Percentiles rank a stretch among this genome's conserved stretches.
Conservation (phyloP, 2,329 filamentous ascomycete genomes). For the Hansfordia pulvinata region DNA sequence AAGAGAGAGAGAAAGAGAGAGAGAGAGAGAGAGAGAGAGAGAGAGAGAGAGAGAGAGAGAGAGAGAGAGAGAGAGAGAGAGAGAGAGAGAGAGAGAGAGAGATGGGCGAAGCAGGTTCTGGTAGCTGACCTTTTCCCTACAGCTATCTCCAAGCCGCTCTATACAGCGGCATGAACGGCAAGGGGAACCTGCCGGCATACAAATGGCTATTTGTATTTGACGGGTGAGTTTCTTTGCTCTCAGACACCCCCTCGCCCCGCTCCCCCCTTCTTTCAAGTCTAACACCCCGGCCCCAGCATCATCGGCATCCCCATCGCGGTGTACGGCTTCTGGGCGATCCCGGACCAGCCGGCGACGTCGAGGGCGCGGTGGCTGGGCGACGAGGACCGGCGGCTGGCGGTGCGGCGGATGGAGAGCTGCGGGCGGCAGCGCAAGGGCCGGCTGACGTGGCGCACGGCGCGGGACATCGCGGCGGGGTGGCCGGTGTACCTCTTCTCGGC, state of each 20-base stretch:
- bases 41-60: no score
- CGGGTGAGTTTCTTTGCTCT: no score
- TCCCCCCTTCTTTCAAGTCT: no score
- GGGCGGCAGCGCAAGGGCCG: constrained; percentile 17
- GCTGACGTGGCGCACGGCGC: constrained; percentile 13
- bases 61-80: no score
- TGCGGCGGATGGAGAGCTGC: constrained; percentile 14
- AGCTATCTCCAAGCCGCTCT: constrained; percentile 41
- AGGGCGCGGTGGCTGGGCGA: constrained; percentile 24
- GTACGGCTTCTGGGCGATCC: constrained; percentile 28
- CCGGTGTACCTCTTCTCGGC: constrained; percentile 19
- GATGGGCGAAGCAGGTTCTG: no score
- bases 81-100: no score
- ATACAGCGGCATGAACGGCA: constrained; percentile 30
- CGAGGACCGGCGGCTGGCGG: constrained; percentile 13
- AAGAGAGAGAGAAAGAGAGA: no score
- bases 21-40: no score
- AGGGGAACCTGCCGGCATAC: constrained; percentile 37
- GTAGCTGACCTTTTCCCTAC: no score
- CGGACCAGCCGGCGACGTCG: constrained; percentile 24
- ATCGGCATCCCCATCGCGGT: constrained; percentile 38
- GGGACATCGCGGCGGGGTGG: constrained; percentile 16
- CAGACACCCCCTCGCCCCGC: no score
- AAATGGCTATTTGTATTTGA: constrained; percentile 42
- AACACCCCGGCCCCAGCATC: no score